Percentiles rank a stretch among this genome's conserved stretches.
phyloP scores from a whole-genome alignment of 1,139 yeast genomes.

The Meyerozyma guilliermondii region DNA sequence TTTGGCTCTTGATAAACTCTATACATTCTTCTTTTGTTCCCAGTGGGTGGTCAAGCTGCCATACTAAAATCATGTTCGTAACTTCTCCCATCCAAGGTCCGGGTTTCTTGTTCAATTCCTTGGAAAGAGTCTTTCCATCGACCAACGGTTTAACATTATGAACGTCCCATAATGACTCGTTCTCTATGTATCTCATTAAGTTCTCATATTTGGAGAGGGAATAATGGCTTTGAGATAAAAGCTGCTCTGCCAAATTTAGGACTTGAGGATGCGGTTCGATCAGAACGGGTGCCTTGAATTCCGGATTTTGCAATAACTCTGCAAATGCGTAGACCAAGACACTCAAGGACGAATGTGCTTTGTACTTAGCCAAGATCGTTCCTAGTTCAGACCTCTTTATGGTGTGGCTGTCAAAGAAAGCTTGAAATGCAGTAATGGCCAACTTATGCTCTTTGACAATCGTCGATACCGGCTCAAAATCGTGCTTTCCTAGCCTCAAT shows the following conservation, averaged over 20 bases:
- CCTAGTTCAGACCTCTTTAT: slow-evolving; percentile 59
- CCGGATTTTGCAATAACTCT: slow-evolving; percentile 16
- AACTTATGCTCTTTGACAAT: slow-evolving; percentile 20
- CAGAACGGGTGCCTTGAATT: slow-evolving; percentile 7
- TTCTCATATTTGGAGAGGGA: slow-evolving; percentile 25
- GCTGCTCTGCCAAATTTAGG: not conserved
- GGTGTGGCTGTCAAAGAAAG: slow-evolving; percentile 17
- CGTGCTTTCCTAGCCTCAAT: slow-evolving; percentile 56
- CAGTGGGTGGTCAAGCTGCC: slow-evolving; percentile 74
- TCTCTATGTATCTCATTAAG: slow-evolving; percentile 22
- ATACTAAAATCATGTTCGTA: slow-evolving; percentile 50
- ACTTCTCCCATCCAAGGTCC: slow-evolving; percentile 79
- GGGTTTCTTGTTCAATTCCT: slow-evolving; percentile 52
- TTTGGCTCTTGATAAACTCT: slow-evolving; percentile 27
- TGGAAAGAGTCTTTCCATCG: slow-evolving; percentile 65
- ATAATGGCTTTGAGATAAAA: not conserved
- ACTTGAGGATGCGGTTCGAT: not conserved
- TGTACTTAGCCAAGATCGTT: slow-evolving; percentile 48
- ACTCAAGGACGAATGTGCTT: slow-evolving; percentile 46
- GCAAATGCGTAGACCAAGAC: slow-evolving; percentile 26
- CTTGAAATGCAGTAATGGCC: slow-evolving; percentile 11
- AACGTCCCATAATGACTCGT: slow-evolving; percentile 32
- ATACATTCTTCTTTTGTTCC: slow-evolving; percentile 51
- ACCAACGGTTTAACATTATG: slow-evolving; percentile 48
- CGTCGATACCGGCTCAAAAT: slow-evolving; percentile 46